Conservation (phyloP, 768 basidiomycete genomes). For the Cyclocybe aegerita region DNA sequence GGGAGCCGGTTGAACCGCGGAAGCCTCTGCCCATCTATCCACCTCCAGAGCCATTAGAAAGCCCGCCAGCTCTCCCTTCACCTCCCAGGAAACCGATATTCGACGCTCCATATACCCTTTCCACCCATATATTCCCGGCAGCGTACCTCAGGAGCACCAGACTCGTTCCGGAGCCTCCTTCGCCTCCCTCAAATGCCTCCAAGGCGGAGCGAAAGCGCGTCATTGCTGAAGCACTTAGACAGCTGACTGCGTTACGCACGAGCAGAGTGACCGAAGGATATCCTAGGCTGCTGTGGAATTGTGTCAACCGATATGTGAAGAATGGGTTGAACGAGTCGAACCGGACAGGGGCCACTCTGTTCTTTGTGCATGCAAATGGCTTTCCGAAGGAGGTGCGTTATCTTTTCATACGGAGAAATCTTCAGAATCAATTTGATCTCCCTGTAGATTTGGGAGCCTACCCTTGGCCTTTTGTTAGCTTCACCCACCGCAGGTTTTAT, state of each 20-base stretch:
- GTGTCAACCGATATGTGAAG: constrained; percentile 67
- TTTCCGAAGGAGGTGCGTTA: constrained; percentile 78
- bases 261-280: constrained; percentile 35
- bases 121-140: constrained; percentile 57
- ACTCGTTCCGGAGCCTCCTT: constrained; percentile 30
- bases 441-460: constrained; percentile 77
- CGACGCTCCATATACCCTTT: constrained; percentile 37
- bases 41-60: constrained; percentile 30
- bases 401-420: background rate
- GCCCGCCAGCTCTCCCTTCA: constrained; percentile 37
- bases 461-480: constrained; percentile 51
- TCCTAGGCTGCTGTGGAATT: constrained; percentile 60
- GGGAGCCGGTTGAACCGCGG: constrained; percentile 25
- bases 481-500: constrained; percentile 32
- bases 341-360: constrained; percentile 59
- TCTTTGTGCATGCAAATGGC: constrained; percentile 84
- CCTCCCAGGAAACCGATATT: constrained; percentile 33
- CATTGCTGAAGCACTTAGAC: constrained; percentile 20
- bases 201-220: constrained; percentile 35
- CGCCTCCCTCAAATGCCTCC: constrained; percentile 19
- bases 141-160: constrained; percentile 48
- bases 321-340: constrained; percentile 21
- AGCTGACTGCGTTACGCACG: constrained; percentile 29
- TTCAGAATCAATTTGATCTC: background rate
- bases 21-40: constrained; percentile 35